A percentile compares a stretch with the other conserved stretches of the same genome.
Evolutionary conservation across 352 stramenopile genomes (phyloP).

Genomic region (Pythium guiyangense): DNA sequence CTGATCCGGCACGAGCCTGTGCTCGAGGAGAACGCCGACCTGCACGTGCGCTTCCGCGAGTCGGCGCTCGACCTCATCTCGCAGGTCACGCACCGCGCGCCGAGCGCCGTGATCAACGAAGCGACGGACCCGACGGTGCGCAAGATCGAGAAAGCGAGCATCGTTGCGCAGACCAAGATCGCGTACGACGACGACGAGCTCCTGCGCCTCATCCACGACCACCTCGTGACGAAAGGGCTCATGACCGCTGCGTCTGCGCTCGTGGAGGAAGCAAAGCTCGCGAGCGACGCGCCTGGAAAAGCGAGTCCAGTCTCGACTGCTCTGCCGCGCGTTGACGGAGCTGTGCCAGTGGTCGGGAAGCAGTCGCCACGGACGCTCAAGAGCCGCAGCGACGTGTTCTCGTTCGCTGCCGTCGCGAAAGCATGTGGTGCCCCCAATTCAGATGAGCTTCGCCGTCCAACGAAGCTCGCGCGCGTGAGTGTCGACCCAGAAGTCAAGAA

Average conservation of each 20-base stretch:
- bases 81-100: slow-evolving; percentile 76
- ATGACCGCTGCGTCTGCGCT: slow-evolving; percentile 44
- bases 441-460: slow-evolving; percentile 12
- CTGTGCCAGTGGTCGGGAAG: slow-evolving; percentile 6
- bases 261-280: slow-evolving; percentile 41
- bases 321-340: slow-evolving; percentile 10
- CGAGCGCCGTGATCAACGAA: slow-evolving; percentile 83
- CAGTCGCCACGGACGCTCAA: slow-evolving; percentile 13
- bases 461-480: slow-evolving; percentile 11
- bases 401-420: slow-evolving; percentile 4
- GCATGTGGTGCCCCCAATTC: not conserved
- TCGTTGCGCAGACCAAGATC: slow-evolving; percentile 86
- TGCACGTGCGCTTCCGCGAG: slow-evolving; percentile 85
- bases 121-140: slow-evolving; percentile 81
- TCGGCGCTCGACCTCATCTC: slow-evolving; percentile 87
- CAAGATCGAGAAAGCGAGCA: slow-evolving; percentile 88
- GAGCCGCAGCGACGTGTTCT: not conserved
- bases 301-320: slow-evolving; percentile 1
- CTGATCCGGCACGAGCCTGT: slow-evolving; percentile 83
- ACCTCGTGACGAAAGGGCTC: slow-evolving; percentile 78
- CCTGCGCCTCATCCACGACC: slow-evolving; percentile 76
- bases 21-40: slow-evolving; percentile 80
- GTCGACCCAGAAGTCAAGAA: slow-evolving; percentile 3
- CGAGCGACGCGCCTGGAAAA: slow-evolving; percentile 11
- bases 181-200: slow-evolving; percentile 83